Base-by-base conservation (phyloP, 2,329 filamentous ascomycete genomes). In the Arthroderma uncinatum region DNA sequence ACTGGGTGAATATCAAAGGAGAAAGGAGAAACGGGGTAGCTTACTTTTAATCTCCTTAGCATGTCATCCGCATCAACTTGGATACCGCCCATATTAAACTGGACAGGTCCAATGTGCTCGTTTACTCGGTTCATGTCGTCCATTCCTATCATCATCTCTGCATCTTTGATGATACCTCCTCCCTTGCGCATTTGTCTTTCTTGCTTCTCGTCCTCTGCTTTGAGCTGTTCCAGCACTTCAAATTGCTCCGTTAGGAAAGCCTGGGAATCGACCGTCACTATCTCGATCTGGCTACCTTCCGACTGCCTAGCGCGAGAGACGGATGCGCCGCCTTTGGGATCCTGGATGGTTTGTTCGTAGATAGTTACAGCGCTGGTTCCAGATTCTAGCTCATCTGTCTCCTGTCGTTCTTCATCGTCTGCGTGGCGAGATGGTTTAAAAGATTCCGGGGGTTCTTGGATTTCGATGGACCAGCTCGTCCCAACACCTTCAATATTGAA, bases 31-130 rank as follows among this genome's bases (percentile, higher is more conserved):
- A 10, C 25, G 16, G 33, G 14, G 3, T 23, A 12, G 14, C 19
- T 28, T 73, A 92, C 89, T 82, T 90, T 91, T 60, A 95, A 77
- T 64, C 87, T 82, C 70, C 90, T 86, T 58, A 95, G 74, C 86
- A 94, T 93, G 66, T 95, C 90, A 67, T 95, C 91, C 7, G 90
- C 90, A 72, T 96, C 90, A 30, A 95, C 88, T 68, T 95, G 90
- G 61, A 98, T 96, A 55, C 93, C 93, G 42, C 93, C 93, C 80
- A 98, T 93, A 70, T 98, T 98, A 75, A 97, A 96, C 68, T 95
- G 90, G 62, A 96, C 90, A 0, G 91, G 90, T 0, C 91, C 91
- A 66, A 95, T 95, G 65, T 95, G 90, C 66, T 92, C 87, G 64
- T 84, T 85, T 56, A 80, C 77, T 28, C 72, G 73, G 61, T 65